Evolutionary conservation across 2,329 filamentous ascomycete species (phyloP).

Genomic region (Neofusicoccum umdonicola): DNA sequence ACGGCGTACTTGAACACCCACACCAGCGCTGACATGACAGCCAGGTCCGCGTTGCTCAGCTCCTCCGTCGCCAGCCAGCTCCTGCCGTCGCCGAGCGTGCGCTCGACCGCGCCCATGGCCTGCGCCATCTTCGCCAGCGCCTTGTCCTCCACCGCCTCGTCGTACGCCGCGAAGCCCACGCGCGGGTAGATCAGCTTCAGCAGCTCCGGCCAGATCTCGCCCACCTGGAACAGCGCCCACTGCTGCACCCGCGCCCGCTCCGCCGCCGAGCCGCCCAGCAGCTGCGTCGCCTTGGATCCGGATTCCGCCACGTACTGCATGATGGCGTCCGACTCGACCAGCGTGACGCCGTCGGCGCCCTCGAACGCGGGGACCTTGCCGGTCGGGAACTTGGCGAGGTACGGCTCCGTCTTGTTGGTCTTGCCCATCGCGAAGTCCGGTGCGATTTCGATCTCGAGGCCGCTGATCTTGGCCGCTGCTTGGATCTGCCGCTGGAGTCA

Average conservation of each 20-base stretch:
- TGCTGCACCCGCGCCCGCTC: slow-evolving; percentile 45
- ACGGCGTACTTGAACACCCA: slow-evolving; percentile 23
- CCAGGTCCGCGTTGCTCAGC: slow-evolving; percentile 26
- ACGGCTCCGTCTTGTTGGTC: slow-evolving; percentile 47
- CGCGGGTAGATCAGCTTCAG: slow-evolving; percentile 19
- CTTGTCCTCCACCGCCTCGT: slow-evolving; percentile 15
- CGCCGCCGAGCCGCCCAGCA: slow-evolving; percentile 44
- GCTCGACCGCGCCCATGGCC: slow-evolving; percentile 20
- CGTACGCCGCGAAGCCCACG: slow-evolving; percentile 22
- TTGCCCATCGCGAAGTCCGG: slow-evolving; percentile 43
- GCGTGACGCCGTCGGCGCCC: slow-evolving; percentile 46
- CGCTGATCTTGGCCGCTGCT: slow-evolving; percentile 24
- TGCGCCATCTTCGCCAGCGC: slow-evolving; percentile 19
- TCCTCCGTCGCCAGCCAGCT: slow-evolving; percentile 22
- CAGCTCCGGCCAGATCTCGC: slow-evolving; percentile 19
- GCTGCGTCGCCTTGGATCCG: slow-evolving; percentile 45
- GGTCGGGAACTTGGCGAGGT: slow-evolving; percentile 51
- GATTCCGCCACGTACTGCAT: slow-evolving; percentile 46
- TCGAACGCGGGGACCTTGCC: slow-evolving; percentile 54
- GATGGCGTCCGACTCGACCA: slow-evolving; percentile 51
- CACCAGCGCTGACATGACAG: slow-evolving; percentile 21
- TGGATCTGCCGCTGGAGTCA: slow-evolving; percentile 13
- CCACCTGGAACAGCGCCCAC: slow-evolving; percentile 37
- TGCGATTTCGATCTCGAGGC: slow-evolving; percentile 28
- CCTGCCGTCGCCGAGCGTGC: slow-evolving; percentile 16